Evolutionary conservation across 129 eudicot genomes (phyloP).

Genomic region (Flaveria bidentis): DNA sequence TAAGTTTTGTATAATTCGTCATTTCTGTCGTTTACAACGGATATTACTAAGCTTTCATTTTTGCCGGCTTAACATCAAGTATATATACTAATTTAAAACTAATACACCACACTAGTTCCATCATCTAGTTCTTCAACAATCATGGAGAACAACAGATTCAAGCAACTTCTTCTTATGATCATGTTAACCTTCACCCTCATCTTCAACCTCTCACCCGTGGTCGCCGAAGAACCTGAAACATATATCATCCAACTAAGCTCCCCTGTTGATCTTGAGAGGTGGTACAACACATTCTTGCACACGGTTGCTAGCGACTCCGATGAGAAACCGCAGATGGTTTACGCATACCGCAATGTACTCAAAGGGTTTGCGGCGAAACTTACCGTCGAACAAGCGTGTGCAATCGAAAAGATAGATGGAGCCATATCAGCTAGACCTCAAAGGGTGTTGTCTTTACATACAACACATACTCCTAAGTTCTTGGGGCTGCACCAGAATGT

Average conservation of each 20-base stretch:
- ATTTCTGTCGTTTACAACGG: constrained; percentile 4
- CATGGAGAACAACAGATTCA: constrained; percentile 24
- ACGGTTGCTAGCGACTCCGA: constrained; percentile 7
- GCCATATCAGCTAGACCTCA: constrained; percentile 40
- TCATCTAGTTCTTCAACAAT: constrained; percentile 25
- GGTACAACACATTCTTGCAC: constrained; percentile 45
- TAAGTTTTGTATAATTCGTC: not conserved
- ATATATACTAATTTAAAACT: constrained; percentile 10
- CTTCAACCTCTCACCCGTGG: constrained; percentile 9
- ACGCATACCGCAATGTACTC: constrained; percentile 39
- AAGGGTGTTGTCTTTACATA: constrained; percentile 39
- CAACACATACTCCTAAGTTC: constrained; percentile 48
- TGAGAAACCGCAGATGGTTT: constrained; percentile 24
- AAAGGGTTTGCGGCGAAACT: constrained; percentile 46
- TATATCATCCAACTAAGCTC: constrained; percentile 46
- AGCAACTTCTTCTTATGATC: constrained; percentile 11
- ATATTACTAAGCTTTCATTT: constrained; percentile 21
- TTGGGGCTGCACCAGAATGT: constrained; percentile 40
- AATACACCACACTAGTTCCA: constrained; percentile 16
- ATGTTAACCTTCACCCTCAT: constrained; percentile 16
- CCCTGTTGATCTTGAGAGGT: constrained; percentile 36
- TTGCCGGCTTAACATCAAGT: constrained; percentile 16
- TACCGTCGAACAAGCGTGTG: constrained; percentile 30
- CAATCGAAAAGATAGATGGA: constrained; percentile 37
- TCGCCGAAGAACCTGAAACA: constrained; percentile 30